Evolutionary conservation across 2,329 filamentous ascomycete genomes (phyloP).

Genomic region (Xylaria sp.): DNA sequence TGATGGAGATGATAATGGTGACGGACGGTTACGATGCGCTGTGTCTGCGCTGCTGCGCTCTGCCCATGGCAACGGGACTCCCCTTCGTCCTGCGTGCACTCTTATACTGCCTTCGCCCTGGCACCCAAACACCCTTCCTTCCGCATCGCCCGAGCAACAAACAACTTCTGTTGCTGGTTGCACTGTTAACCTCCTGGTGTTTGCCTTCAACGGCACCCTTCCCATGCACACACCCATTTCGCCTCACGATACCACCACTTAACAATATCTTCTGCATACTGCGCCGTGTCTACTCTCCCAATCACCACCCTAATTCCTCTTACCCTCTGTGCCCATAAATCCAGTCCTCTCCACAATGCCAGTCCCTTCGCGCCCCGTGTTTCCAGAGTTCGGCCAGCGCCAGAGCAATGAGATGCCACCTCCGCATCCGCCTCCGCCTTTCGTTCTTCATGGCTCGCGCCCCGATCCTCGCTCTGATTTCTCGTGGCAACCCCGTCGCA

Average conservation of each 20-base stretch:
- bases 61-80: slow-evolving; percentile 4
- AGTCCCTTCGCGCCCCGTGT: slow-evolving; percentile 7
- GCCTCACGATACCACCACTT: slow-evolving; percentile 1
- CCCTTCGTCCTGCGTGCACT: not conserved
- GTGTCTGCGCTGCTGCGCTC: not conserved
- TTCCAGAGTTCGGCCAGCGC: slow-evolving; percentile 2
- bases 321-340: not conserved
- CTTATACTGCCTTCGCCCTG: slow-evolving; percentile 4
- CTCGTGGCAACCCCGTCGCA: slow-evolving; percentile 23
- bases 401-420: slow-evolving; percentile 15
- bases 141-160: slow-evolving; percentile 25
- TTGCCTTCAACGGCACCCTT: slow-evolving; percentile 2
- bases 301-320: not conserved
- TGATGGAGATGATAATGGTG: not conserved
- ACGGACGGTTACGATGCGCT: slow-evolving; percentile 4
- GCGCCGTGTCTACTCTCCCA: not conserved
- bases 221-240: not conserved
- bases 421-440: not conserved
- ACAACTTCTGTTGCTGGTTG: not conserved
- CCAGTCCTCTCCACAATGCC: slow-evolving; percentile 17
- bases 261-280: slow-evolving; percentile 6
- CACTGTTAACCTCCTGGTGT: slow-evolving; percentile 5
- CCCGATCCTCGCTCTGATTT: not conserved
- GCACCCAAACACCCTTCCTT: not conserved
- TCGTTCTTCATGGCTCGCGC: not conserved